Percentiles rank a stretch among this genome's conserved stretches.
These are phyloP conservation scores for Rasamsonia emersonii DNA, from an alignment of 2,329 filamentous ascomycete genomes.

Conservation along the genomic window DNA sequence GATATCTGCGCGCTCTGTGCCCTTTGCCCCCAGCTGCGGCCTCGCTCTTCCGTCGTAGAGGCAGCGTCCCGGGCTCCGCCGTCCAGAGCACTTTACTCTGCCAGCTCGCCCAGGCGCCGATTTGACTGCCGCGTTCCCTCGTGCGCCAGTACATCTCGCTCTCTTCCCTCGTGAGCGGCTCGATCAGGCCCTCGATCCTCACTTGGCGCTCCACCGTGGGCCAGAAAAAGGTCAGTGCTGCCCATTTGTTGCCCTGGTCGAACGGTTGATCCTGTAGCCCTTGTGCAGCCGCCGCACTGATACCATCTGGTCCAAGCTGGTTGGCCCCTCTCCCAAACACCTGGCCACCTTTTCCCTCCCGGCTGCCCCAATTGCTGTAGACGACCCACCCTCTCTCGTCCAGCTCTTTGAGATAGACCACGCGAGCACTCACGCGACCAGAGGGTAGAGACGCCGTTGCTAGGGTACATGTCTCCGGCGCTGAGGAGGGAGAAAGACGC, in stretches of 20 bases:
- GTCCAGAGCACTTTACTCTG: constrained; percentile 68
- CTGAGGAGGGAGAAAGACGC: constrained; percentile 51
- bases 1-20: constrained; percentile 24
- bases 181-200: constrained; percentile 69
- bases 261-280: not conserved
- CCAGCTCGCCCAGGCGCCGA: constrained; percentile 88
- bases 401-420: constrained; percentile 94
- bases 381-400: constrained; percentile 76
- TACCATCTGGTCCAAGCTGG: constrained; percentile 5
- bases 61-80: constrained; percentile 19
- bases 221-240: constrained; percentile 87
- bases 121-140: constrained; percentile 65
- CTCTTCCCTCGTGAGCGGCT: constrained; percentile 60
- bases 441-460: constrained; percentile 77
- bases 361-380: constrained; percentile 81
- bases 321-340: constrained; percentile 23
- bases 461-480: constrained; percentile 82
- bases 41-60: constrained; percentile 18
- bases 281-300: constrained; percentile 10
- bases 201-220: constrained; percentile 78
- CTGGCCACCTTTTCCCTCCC: constrained; percentile 42
- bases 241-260: constrained; percentile 57
- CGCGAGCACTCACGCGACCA: constrained; percentile 73
- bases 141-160: constrained; percentile 59
- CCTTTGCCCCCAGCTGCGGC: constrained; percentile 14